These are phyloP conservation scores for Onygena corvina DNA, from an alignment of 2,329 filamentous ascomycete genomes.

Conservation along the genomic window DNA sequence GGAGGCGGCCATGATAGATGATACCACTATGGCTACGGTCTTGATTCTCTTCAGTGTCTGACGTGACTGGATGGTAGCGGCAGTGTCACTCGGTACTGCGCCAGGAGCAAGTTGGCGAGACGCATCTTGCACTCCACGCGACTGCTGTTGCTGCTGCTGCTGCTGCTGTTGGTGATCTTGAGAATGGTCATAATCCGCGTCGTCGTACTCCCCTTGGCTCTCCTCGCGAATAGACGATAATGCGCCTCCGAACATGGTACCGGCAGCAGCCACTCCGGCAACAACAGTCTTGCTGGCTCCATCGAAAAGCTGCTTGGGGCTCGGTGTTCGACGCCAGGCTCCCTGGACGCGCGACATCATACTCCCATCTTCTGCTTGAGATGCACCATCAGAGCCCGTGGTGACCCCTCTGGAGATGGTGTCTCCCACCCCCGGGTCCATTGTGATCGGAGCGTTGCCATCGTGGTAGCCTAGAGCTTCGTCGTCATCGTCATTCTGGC, in stretches of 20 bases:
- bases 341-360: conserved; percentile 70
- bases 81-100: conserved; percentile 16
- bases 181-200: background rate
- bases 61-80: conserved; percentile 19
- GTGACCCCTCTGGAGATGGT: conserved; percentile 22
- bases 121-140: background rate
- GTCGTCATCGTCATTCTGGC: conserved; percentile 60
- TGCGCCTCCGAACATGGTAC: conserved; percentile 69
- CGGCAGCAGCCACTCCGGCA: conserved; percentile 70
- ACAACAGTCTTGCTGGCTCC: conserved; percentile 68
- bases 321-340: conserved; percentile 68
- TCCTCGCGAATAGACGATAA: conserved; percentile 75
- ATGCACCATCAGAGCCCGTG: conserved; percentile 25
- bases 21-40: conserved; percentile 79
- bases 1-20: conserved; percentile 53
- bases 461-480: conserved; percentile 41
- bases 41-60: conserved; percentile 45
- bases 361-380: conserved; percentile 40
- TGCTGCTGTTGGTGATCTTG: background rate
- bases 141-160: background rate
- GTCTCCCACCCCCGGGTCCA: conserved; percentile 18
- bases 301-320: conserved; percentile 79
- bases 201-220: conserved; percentile 64
- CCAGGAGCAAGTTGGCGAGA: background rate
- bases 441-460: conserved; percentile 18